Base-by-base conservation (phyloP, 176 grass and related monocot genomes). In the Poa pratensis region DNA sequence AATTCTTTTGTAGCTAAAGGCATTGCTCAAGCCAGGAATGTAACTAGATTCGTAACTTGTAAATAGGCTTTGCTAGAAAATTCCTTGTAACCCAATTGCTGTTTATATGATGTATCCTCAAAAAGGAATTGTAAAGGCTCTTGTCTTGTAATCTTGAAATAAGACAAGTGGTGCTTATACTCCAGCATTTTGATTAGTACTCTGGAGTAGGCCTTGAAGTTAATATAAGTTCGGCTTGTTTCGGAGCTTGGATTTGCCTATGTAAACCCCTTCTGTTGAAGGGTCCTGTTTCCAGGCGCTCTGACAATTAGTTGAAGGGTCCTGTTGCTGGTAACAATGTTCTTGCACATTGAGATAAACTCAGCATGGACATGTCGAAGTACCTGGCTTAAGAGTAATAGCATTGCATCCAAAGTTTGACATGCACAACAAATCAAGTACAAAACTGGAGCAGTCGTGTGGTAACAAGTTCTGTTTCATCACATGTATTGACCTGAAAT, bases 11-110 rank as follows among this genome's bases (percentile, higher is more conserved):
- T 85, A 85, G 82, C 69, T 55, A 32, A 69, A 27, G 77, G 69
- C 49, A 68, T 69, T 89, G 34, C 45, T 80, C 52, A 58, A 75
- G 87, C 69, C 20, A 48, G 54, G 82, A 74, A 81, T 81, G 87
- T 81, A 85, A 80, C 61, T 83, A 83, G 81, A 15, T 84, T 84
- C 77, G 48, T 77, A 42, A 83, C 24, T 45, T 85, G 83, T 85
- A 68, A 75, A 75, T 77, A 43, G 30, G 49, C 10, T 54, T n/a
- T 27, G 67, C 62, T 78, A 85, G 83, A 75, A 77, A 76, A 53
- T 20, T 77, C 49, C 59, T 55, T 85, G 83, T 85, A 85, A 69
- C 64, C 61, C 83, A 66, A 54, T 85, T 85, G 48, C 17, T 68
- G 30, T 66, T 73, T 73, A 50, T 20, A 77, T 77, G 71, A 54